Evolutionary conservation across 2,329 filamentous ascomycete genomes (phyloP), one percentile per base, ranked within the genome.

Genomic region (Cryphonectria naterciae): DNA sequence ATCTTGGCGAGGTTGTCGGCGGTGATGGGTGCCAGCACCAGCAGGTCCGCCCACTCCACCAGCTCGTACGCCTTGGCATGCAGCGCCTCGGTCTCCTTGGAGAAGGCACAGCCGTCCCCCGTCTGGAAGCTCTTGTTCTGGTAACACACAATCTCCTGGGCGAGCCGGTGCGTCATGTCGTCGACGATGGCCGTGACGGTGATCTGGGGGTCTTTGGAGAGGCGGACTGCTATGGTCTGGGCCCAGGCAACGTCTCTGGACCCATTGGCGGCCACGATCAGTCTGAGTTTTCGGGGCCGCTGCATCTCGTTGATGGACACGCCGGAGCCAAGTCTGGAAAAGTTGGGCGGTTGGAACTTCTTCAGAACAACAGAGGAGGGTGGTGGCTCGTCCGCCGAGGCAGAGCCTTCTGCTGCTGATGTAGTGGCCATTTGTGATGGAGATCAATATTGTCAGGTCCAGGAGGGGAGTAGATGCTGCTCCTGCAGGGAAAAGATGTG

Each of bases 1-100:
- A 98, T 97, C 79, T 93, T 93, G 41, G 93, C 93, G 69, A 97
- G 86, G 69, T 91, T 91, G 78, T 96, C 92, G 10, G 94, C 93
- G 79, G 96, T 92, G 65, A 97, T 91, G 4, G 95, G 94, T 8
- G 92, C 92, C 69, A 97, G 88, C 43, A 97, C 90, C 71, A 97
- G 85, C 74, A 97, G 83, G 80, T 97, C 93, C 7, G 95, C 93
- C 95, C 95, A 98, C 73, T 93, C 88, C 74, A 94, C 93, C 72
- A 97, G 81, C 74, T 93, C 91, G 75, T 84, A 88, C 4, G 85
- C 89, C 73, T 85, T 86, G 78, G 82, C 82, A 72, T 81, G 82
- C 70, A 85, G 86, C 65, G 83, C 84, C 74, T 89, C 87, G 75
- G 87, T 81, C 37, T 86, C 86, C 70, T 68, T 78, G 74, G 65